Evolutionary conservation across 129 eudicot genomes (phyloP).

Genomic region (Lactuca saligna): DNA sequence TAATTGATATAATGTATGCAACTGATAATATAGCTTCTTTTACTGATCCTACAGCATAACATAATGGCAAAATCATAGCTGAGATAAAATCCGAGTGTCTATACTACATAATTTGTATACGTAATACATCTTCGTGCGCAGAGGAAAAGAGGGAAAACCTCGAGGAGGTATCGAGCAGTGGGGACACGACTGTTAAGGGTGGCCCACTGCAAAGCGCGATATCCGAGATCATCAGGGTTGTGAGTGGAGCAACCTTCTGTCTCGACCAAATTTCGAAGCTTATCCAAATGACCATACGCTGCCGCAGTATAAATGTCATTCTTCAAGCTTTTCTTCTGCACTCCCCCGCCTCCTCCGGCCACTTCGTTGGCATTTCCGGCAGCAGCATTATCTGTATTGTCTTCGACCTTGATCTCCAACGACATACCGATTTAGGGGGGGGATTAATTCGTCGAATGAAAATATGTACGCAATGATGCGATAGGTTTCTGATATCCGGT

Average conservation of each 20-base stretch:
- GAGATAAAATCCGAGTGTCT: background rate
- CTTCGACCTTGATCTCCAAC: conserved; percentile 97
- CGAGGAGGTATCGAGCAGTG: conserved; percentile 85
- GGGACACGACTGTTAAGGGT: conserved; percentile 91
- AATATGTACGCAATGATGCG: conserved; percentile 5
- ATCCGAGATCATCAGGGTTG: conserved; percentile 77
- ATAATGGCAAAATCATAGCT: background rate
- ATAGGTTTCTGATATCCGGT: conserved; percentile 12
- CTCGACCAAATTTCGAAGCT: conserved; percentile 83
- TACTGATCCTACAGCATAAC: background rate
- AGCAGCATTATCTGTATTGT: conserved; percentile 43
- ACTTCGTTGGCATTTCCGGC: conserved; percentile 26
- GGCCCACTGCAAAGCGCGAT: conserved; percentile 98
- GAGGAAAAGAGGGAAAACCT: conserved; percentile 44
- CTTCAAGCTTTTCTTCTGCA: conserved; percentile 58
- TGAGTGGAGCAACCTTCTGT: conserved; percentile 74
- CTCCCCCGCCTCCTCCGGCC: conserved; percentile 18
- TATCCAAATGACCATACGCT: conserved; percentile 94
- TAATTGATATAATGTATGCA: background rate
- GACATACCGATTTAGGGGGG: conserved; percentile 36
- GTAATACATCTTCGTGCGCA: background rate
- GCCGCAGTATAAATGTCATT: conserved; percentile 96
- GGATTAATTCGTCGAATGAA: too few species aligned
- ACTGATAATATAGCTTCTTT: conserved; percentile 4
- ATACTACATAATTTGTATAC: background rate